Percentiles rank a stretch among this genome's conserved stretches.
Evolutionary conservation across 495 filamentous ascomycete species (phyloP).

Genomic region (Aspergillus haitiensis): DNA sequence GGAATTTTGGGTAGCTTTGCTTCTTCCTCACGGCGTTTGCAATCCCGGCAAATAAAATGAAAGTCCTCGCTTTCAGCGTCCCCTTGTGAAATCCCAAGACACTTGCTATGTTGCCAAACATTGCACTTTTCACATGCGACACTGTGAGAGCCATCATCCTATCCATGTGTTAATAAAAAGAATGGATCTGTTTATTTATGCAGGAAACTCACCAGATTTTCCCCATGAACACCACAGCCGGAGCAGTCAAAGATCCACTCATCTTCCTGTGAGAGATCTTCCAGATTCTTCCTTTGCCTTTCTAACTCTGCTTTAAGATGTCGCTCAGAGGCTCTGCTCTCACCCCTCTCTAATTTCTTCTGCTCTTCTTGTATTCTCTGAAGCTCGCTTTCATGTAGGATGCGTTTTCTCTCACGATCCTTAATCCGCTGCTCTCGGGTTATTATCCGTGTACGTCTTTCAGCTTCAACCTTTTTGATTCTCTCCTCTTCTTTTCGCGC

Average conservation of each 20-base stretch:
- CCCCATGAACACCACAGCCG: constrained; percentile 81
- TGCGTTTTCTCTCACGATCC: constrained; percentile 78
- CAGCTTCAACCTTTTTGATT: constrained; percentile 68
- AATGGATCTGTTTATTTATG: not conserved
- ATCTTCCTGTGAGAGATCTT: constrained; percentile 72
- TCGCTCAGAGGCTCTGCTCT: constrained; percentile 72
- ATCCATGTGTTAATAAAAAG: constrained; percentile 19
- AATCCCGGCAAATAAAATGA: constrained; percentile 81
- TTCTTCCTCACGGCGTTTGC: constrained; percentile 66
- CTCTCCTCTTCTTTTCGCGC: constrained; percentile 68
- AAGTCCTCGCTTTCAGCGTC: constrained; percentile 86
- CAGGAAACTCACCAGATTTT: constrained; percentile 59
- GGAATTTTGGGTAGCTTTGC: constrained; percentile 65
- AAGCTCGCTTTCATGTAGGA: constrained; percentile 80
- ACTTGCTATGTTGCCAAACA: constrained; percentile 94
- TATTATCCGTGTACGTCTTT: constrained; percentile 76
- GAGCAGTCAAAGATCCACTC: constrained; percentile 94
- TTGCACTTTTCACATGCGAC: constrained; percentile 94
- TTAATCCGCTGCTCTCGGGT: constrained; percentile 80
- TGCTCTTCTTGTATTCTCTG: constrained; percentile 75
- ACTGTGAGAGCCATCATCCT: constrained; percentile 90
- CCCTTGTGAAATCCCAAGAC: constrained; percentile 72
- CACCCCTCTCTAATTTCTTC: constrained; percentile 60
- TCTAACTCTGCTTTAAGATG: constrained; percentile 77
- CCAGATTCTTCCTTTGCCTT: constrained; percentile 67